These are phyloP conservation scores for Agrocybe praecox DNA, from an alignment of 768 basidiomycete genomes.

Conservation along the genomic window DNA sequence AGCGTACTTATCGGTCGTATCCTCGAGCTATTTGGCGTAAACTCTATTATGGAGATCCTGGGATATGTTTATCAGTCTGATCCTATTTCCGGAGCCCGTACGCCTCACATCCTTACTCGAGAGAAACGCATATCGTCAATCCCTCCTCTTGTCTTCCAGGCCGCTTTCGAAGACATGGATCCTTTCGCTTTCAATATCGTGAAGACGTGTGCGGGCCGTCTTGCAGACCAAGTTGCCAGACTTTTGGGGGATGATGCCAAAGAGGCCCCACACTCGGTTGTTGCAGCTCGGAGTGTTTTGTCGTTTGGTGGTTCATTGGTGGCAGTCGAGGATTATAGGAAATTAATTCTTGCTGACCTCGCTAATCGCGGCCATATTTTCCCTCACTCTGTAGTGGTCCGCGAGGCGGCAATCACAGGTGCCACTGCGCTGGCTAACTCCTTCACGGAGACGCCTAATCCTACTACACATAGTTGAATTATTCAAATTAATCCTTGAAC, in stretches of 20 bases:
- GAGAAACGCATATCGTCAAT: slow-evolving; percentile 80
- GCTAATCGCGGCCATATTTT: slow-evolving; percentile 62
- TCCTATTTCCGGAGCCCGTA: slow-evolving; percentile 27
- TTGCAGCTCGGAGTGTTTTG: slow-evolving; percentile 58
- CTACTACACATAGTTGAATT: not conserved
- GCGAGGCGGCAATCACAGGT: slow-evolving; percentile 69
- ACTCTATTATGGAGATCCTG: slow-evolving; percentile 64
- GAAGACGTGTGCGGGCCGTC: slow-evolving; percentile 46
- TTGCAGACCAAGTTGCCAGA: slow-evolving; percentile 61
- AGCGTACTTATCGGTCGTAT: slow-evolving; percentile 49
- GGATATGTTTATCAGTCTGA: slow-evolving; percentile 67
- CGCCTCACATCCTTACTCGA: slow-evolving; percentile 39
- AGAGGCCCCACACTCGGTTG: slow-evolving; percentile 38
- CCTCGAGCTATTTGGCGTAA: slow-evolving; percentile 57
- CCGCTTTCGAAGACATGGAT: slow-evolving; percentile 73
- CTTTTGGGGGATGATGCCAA: slow-evolving; percentile 45
- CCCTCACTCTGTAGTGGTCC: slow-evolving; percentile 63
- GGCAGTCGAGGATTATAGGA: slow-evolving; percentile 61
- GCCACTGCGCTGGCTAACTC: slow-evolving; percentile 56
- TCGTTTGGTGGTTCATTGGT: slow-evolving; percentile 83
- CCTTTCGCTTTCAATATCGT: slow-evolving; percentile 66
- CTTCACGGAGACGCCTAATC: not conserved
- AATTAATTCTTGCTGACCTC: slow-evolving; percentile 58
- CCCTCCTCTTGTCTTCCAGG: slow-evolving; percentile 74
- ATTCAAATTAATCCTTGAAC: no score